Base-by-base conservation (phyloP, 257 asterid species). In the Nicotiana obtusifolia region DNA sequence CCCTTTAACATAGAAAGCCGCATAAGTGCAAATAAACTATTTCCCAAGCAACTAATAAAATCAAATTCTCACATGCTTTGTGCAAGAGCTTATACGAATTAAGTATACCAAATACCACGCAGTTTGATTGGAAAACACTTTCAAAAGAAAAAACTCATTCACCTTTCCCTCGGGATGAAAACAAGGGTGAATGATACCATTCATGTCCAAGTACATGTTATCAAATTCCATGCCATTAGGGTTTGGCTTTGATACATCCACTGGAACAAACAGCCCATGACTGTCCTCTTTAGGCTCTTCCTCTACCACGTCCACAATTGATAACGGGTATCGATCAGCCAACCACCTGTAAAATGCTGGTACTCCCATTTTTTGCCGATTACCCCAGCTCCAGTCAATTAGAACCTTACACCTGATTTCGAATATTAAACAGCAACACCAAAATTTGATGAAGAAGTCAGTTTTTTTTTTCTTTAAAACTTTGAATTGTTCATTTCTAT, bases 141-240 rank as follows among this genome's bases (percentile, higher is more conserved):
- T 73, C 37, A 73, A 80, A 47, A 47, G 54, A 53, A 65, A 80
- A 65, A 14, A 65, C 37, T 15, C 19, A 33, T 64, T 80, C 59
- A 95, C 99, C 95, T 86, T 91, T 87, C 98, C 99, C 59, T 95
- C 97, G 1, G 99, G 99, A 67, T 95, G 98, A 88, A 95, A 95
- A 91, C 99, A 95, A 4, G 99, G 99, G 83, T 95, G 99, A 86
- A 95, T 95, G 53, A 95, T 93, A 33, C 98, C 98, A 84, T 95
- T 95, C 99, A 95, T 92, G 66, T 95, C 99, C 89, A 95, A 86
- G 86, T 95, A 95, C 83, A 95, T 82, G 81, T 95, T 93, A 86
- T 95, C 97, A 76, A 93, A 92, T 87, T 95, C 99, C 73, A 93
- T 84, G 82, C 97, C 98, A 30, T 95, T 95, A 87, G 99, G 99